Base-by-base conservation (phyloP, 2,329 filamentous ascomycete genomes). In the Ceratocystiopsis brevicomis region DNA sequence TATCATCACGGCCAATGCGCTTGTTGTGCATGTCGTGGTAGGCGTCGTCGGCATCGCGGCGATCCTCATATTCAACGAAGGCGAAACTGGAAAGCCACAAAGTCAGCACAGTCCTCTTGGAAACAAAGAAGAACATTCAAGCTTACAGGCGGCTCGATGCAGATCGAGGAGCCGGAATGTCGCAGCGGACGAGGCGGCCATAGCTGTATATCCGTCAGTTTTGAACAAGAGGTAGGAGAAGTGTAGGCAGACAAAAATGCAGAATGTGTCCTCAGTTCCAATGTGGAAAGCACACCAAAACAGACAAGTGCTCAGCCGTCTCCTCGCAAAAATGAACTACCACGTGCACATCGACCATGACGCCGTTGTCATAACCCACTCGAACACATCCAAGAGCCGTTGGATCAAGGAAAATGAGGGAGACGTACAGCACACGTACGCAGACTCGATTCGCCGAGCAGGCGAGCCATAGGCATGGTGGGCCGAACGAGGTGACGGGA, bases 11-110 rank as follows among this genome's bases (percentile, higher is more conserved):
- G 40, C 86, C 87, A 54, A 98, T 86, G 52, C 88, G 85, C 76
- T 95, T 95, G 70, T 96, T 96, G 60, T 98, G 90, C 90, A 98
- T 98, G 67, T 98, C 90, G 62, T 98, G 85, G 61, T 98, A 98
- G 40, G 90, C 90, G 66, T 98, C 90, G 62, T 98, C 90, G 50
- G 90, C 87, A 69, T 98, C 90, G 54, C 90, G 87, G 55, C 88
- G 84, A 62, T 87, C 92, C 68, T 98, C 90, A 63, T 98, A 98
- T 66, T 98, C 90, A 51, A 98, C 90, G 61, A 98, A 98, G 35
- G 90, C 90, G 61, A 98, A 98, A 53, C 90, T 78, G 25, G 8
- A 11, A 30, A 21, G 1, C 15, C 9, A 21, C 16, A 6, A 38
- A 4, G 17, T 34, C n/a, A 32, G 38, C 33, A 8, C 14, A 25